Percentiles rank a stretch among this genome's conserved stretches.
These are phyloP conservation scores for Sparassis latifolia DNA, from an alignment of 1,284 basidiomycete species.

Conservation along the genomic window DNA sequence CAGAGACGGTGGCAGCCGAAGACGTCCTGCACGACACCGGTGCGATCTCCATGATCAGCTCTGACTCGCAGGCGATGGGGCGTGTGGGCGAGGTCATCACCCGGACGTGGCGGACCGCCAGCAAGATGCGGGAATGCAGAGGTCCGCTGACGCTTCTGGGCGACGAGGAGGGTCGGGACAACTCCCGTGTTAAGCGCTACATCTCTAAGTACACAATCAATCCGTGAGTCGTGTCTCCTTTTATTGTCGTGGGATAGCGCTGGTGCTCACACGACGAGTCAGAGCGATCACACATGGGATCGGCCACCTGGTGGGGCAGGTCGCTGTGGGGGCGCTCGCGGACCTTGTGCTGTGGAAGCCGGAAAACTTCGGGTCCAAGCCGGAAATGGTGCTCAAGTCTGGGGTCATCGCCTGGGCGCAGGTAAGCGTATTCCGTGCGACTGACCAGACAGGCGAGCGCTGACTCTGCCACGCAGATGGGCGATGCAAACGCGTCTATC, in stretches of 20 bases:
- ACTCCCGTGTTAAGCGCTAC: conserved; percentile 95
- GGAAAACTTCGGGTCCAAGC: conserved; percentile 86
- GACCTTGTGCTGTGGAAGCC: conserved; percentile 96
- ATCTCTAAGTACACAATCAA: conserved; percentile 97
- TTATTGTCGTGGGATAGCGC: not conserved
- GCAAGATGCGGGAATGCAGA: conserved; percentile 82
- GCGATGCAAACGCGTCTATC: conserved; percentile 90
- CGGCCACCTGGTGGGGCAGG: conserved; percentile 80
- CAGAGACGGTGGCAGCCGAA: conserved; percentile 96
- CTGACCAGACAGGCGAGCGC: not conserved
- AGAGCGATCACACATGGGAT: conserved; percentile 95
- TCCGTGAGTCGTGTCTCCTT: conserved; percentile 56
- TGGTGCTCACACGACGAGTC: conserved; percentile 6
- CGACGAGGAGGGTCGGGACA: conserved; percentile 70
- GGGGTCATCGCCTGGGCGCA: conserved; percentile 90
- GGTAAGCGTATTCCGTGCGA: conserved; percentile 34
- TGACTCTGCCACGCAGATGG: conserved; percentile 55
- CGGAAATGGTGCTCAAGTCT: conserved; percentile 91
- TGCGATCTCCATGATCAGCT: conserved; percentile 94
- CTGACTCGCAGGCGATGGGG: conserved; percentile 97
- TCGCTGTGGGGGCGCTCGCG: conserved; percentile 80
- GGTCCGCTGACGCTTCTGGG: conserved; percentile 65
- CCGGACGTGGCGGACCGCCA: conserved; percentile 95
- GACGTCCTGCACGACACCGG: conserved; percentile 94
- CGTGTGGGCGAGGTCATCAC: conserved; percentile 92